Percentiles rank a stretch among this genome's conserved stretches.
Evolutionary conservation across 352 stramenopile genomes (phyloP).

Genomic region (Pythium coloratum): DNA sequence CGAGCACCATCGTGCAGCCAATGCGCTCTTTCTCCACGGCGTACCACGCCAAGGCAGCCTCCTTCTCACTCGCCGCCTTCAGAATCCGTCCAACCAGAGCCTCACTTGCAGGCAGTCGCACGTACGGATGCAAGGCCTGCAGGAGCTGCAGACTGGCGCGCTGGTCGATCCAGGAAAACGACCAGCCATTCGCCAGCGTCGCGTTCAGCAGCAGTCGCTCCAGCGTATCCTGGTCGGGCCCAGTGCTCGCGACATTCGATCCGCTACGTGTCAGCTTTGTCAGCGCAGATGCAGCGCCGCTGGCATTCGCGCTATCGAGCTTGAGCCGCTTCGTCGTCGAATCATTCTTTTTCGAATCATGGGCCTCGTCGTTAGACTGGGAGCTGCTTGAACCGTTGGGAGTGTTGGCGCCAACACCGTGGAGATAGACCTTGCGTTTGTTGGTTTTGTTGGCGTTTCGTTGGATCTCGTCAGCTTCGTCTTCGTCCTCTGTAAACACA

Average conservation of each 20-base stretch:
- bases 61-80: slow-evolving; percentile 16
- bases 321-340: slow-evolving; percentile 9
- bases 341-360: slow-evolving; percentile 15
- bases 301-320: neutral
- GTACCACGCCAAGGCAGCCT: slow-evolving; percentile 12
- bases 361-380: neutral
- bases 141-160: slow-evolving; percentile 23
- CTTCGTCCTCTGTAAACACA: slow-evolving; percentile 31
- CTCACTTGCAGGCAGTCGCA: slow-evolving; percentile 9
- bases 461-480: slow-evolving; percentile 4
- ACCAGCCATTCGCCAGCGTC: slow-evolving; percentile 25
- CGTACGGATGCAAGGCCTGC: slow-evolving; percentile 17
- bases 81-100: slow-evolving; percentile 15
- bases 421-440: slow-evolving; percentile 19
- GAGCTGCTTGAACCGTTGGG: slow-evolving; percentile 7
- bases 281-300: slow-evolving; percentile 10
- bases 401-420: slow-evolving; percentile 10
- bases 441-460: neutral
- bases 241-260: neutral
- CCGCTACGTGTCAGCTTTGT: slow-evolving; percentile 10
- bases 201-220: slow-evolving; percentile 26
- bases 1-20: slow-evolving; percentile 26
- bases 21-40: slow-evolving; percentile 22
- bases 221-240: slow-evolving; percentile 12
- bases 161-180: slow-evolving; percentile 26